A percentile compares a stretch with the other conserved stretches of the same genome.
These are phyloP conservation scores for Colletotrichum lentis DNA, from an alignment of 2,329 filamentous ascomycete genomes.

Conservation along the genomic window DNA sequence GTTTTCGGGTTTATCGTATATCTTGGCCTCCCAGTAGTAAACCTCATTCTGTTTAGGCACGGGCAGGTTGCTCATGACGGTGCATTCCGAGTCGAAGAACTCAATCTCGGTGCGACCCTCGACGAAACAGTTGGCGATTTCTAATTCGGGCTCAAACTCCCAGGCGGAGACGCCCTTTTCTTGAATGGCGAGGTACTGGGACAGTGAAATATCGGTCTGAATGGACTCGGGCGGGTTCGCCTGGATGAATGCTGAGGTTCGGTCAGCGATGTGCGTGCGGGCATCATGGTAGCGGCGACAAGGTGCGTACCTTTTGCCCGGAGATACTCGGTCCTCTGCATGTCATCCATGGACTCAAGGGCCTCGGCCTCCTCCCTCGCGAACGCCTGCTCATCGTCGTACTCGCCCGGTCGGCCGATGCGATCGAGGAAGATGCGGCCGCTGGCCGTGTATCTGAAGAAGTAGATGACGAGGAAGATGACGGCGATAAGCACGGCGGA, in stretches of 20 bases:
- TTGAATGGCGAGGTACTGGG: slow-evolving; percentile 97
- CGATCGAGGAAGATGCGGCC: slow-evolving; percentile 93
- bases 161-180: slow-evolving; percentile 99
- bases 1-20: slow-evolving; percentile 94
- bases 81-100: slow-evolving; percentile 98
- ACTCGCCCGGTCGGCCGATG: slow-evolving; percentile 92
- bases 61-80: slow-evolving; percentile 94
- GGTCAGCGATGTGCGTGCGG: slow-evolving; percentile 7
- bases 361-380: slow-evolving; percentile 93
- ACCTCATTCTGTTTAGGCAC: slow-evolving; percentile 99
- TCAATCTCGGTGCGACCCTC: slow-evolving; percentile 96
- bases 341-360: slow-evolving; percentile 92
- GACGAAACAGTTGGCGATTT: slow-evolving; percentile 99
- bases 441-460: slow-evolving; percentile 88
- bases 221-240: slow-evolving; percentile 94
- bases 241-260: slow-evolving; percentile 80
- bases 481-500: slow-evolving; percentile 86
- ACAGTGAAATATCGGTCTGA: slow-evolving; percentile 96
- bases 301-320: slow-evolving; percentile 83
- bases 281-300: slow-evolving; percentile 5
- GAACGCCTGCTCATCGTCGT: slow-evolving; percentile 97
- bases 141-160: slow-evolving; percentile 99
- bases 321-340: slow-evolving; percentile 88
- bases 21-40: slow-evolving; percentile 99
- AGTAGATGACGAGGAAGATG: slow-evolving; percentile 84